Base-by-base conservation (phyloP, 2,329 filamentous ascomycete species). In the Diaporthe citri region DNA sequence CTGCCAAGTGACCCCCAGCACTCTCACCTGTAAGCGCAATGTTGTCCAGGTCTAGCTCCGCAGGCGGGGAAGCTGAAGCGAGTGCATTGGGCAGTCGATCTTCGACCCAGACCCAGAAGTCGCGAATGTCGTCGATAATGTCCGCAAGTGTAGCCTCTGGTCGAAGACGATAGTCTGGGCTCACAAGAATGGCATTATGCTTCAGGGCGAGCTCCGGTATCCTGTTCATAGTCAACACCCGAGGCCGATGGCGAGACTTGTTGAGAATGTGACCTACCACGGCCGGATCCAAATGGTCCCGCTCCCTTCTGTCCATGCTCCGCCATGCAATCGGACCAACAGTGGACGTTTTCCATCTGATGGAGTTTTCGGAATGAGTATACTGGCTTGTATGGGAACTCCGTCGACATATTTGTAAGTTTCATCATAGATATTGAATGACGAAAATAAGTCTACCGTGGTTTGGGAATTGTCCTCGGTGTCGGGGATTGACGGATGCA, bases 21-120 rank as follows among this genome's bases (percentile, higher is more conserved):
- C 56, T 57, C 55, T 57, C 55, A 57, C 55, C 55, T 34, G 28
- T 57, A 22, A 57, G 15, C 55, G 55, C 55, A 7, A 57, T 57
- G 28, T 57, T 57, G 5, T 59, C 1, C 13, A 59, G 31, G 20
- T 59, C 56, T n/a, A 39, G 56, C 20, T 59, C 56, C 1, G 13
- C 56, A 39, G 56, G 56, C 56, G 56, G 34, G 31, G 31, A 59
- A 39, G 31, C 34, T n/a, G 20, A 20, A 39, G 9, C 9, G 39
- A 60, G 34, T 4, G 13, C 56, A 22, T 0, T 9, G 34, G 56
- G 20, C 34, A 41, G 36, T 20, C 9, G 10, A 25, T 60, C 13
- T 5, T 60, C 56, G 15, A 41, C 56, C 34, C 56, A 60, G 56
- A 25, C 10, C 56, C 56, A 60, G 56, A 60, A 39, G 36, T 41